Evolutionary conservation across 2,329 filamentous ascomycete genomes (phyloP), one percentile per base, ranked within the genome.

Genomic region (Aureobasidium sp.): DNA sequence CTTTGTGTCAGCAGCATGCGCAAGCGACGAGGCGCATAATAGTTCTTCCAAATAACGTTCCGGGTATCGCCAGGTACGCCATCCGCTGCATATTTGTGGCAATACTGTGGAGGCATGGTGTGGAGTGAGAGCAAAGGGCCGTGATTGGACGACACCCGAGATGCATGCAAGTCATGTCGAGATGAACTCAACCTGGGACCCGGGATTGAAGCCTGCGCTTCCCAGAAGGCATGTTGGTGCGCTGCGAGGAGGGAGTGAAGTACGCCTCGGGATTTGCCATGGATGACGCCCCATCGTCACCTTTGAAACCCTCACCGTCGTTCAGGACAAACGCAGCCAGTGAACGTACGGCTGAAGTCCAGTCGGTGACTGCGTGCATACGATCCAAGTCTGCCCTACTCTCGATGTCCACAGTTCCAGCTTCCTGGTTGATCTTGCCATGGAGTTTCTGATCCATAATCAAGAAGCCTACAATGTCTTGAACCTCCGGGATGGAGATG

Each of bases 391-490:
- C 91, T 49, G 83, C 86, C 60, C 82, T 79, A 62, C 86, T 88
- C 63, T 87, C 85, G 64, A 97, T 90, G 74, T 91, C 86, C 27
- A 99, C 86, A 0, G 86, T 89, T 52, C 93, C 91, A 62, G 84
- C 83, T 74, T 91, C 86, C 76, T 97, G 90, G 75, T 99, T 89
- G 70, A 99, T 93, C 74, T 88, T 89, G 65, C 91, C 94, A 55
- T 86, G 82, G 67, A 99, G 86, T 73, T 91, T 90, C 70, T 89
- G 87, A 72, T 96, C 91, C 64, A 97, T 84, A 66, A 99, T 97
- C 59, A 97, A 80, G 76, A 92, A 96, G 52, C 91, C 88, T n/a
- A 97, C 78, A 65, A 99, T 97, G 69, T 99, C 94, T 76, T 95
- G 88, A 2, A 96, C 91, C 75, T 99, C 94, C 15, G 84, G 78